These are phyloP conservation scores for Sarcocystis neurona DNA, from an alignment of 169 alveolate genomes.

Conservation along the genomic window DNA sequence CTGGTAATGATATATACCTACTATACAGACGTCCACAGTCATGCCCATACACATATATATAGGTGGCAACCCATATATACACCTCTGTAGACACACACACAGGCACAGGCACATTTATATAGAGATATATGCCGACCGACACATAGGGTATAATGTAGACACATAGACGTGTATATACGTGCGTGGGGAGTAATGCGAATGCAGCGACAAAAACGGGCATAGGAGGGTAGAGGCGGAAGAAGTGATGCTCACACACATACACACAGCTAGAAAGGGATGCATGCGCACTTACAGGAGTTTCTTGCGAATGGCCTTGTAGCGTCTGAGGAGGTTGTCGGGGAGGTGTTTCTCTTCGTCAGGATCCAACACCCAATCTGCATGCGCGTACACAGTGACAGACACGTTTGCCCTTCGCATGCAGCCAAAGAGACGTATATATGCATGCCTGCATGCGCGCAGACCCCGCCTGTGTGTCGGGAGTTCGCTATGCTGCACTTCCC, in stretches of 20 bases:
- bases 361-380: constrained; percentile 13
- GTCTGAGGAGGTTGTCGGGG: not conserved
- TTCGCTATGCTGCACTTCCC: no score
- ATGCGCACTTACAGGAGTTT: not conserved
- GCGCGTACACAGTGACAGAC: no score
- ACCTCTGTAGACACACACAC: not conserved
- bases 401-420: no score
- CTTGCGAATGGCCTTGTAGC: constrained; percentile 15
- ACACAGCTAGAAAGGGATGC: not conserved
- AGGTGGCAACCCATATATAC: not conserved
- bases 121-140: not conserved
- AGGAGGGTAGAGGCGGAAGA: not conserved
- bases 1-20: not conserved
- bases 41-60: not conserved
- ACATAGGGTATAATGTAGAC: not conserved
- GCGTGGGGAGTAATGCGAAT: not conserved
- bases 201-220: not conserved
- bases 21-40: no score
- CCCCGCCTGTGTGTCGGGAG: no score
- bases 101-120: not conserved
- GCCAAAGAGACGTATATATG: no score
- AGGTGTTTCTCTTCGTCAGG: constrained; percentile 24
- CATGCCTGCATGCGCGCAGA: no score
- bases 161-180: not conserved
- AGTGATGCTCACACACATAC: no score